These are phyloP conservation scores for Chondrus crispus DNA, from an alignment of 23 red algal species.

Conservation along the genomic window DNA sequence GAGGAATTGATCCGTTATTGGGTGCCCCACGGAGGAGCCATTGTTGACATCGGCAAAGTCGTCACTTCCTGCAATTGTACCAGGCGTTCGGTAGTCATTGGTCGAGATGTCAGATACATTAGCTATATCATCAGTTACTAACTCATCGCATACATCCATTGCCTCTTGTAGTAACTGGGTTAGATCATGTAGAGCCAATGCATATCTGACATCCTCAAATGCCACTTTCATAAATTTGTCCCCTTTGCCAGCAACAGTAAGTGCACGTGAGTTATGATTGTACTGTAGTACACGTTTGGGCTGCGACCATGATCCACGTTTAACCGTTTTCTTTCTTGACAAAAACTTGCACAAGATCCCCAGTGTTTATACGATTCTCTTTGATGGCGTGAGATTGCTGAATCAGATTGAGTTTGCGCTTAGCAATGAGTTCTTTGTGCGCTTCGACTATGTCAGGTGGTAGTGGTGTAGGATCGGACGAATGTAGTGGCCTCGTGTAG, in stretches of 20 bases:
- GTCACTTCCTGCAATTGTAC: not conserved
- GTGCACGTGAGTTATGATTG: not conserved
- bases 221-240: not conserved
- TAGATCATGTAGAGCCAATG: not conserved
- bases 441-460: not conserved
- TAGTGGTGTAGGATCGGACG: not conserved
- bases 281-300: not conserved
- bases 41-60: not conserved
- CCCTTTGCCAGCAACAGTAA: not conserved
- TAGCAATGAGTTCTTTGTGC: not conserved
- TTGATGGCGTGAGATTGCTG: not conserved
- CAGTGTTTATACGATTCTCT: not conserved
- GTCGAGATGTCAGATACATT: not conserved
- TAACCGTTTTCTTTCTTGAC: not conserved
- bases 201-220: not conserved
- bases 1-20: not conserved
- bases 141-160: not conserved
- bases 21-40: no score
- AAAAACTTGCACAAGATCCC: not conserved
- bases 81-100: no score
- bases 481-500: not conserved
- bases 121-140: not conserved
- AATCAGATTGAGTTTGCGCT: not conserved
- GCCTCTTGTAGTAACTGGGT: not conserved
- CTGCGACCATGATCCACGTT: not conserved